These are phyloP conservation scores for Groenewaldozyma tartarivorans DNA, from an alignment of 805 yeast genomes.

Conservation along the genomic window DNA sequence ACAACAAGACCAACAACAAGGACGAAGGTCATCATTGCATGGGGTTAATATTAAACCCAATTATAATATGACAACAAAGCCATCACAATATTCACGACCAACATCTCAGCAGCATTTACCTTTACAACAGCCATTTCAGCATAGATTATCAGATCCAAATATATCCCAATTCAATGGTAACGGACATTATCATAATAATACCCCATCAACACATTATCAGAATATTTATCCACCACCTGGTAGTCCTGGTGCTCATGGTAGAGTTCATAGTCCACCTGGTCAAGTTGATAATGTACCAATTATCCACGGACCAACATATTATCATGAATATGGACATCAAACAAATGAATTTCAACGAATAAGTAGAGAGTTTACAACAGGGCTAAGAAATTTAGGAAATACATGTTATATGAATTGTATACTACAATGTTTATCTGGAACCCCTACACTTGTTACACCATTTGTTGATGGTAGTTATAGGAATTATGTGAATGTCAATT, in stretches of 20 bases:
- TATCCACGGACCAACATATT: background rate
- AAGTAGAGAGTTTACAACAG: constrained; percentile 43
- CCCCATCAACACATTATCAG: background rate
- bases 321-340: background rate
- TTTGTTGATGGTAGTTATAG: constrained; percentile 54
- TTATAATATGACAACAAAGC: background rate
- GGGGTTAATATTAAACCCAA: too few species aligned
- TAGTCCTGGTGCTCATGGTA: background rate
- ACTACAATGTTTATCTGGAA: constrained; percentile 75
- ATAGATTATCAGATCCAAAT: background rate
- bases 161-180: too few species aligned
- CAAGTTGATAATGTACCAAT: background rate
- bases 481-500: constrained; percentile 60
- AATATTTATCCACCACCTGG: background rate
- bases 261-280: background rate
- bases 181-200: background rate
- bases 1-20: background rate
- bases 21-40: too few species aligned
- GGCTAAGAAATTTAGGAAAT: constrained; percentile 75
- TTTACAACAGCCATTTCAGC: background rate
- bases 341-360: constrained; percentile 7
- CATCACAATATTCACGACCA: too few species aligned
- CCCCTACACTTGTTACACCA: constrained; percentile 52
- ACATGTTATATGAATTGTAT: constrained; percentile 90
- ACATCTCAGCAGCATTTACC: constrained; percentile 2